Conservation (phyloP, 176 grass and related monocot species). For the Phoenix dactylifera region DNA sequence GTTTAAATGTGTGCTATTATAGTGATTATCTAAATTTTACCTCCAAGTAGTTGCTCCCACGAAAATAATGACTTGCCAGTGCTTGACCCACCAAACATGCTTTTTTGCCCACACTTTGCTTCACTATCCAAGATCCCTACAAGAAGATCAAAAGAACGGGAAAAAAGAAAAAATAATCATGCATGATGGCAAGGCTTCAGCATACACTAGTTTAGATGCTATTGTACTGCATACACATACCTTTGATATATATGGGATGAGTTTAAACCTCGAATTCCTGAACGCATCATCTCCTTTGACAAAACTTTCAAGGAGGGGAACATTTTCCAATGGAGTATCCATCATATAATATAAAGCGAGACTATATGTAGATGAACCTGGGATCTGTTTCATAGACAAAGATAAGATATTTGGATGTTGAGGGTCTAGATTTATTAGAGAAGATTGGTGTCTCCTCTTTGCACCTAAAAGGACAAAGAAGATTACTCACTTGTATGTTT, state of each 20-base stretch:
- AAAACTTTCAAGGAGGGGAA: slow-evolving; percentile 81
- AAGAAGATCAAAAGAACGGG: not conserved
- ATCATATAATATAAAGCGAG: slow-evolving; percentile 98
- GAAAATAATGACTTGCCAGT: slow-evolving; percentile 94
- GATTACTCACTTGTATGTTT: slow-evolving; percentile 71
- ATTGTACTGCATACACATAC: slow-evolving; percentile 11
- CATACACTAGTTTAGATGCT: not conserved
- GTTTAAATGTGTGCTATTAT: not conserved
- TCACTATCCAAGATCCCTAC: slow-evolving; percentile 98
- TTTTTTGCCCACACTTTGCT: slow-evolving; percentile 99
- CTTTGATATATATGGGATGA: slow-evolving; percentile 96
- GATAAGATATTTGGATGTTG: not conserved
- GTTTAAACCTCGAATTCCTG: slow-evolving; percentile 99
- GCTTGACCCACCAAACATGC: slow-evolving; percentile 92
- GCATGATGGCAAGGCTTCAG: too few species aligned
- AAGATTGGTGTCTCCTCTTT: not conserved
- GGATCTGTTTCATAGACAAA: slow-evolving; percentile 34
- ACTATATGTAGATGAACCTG: slow-evolving; percentile 82
- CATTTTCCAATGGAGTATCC: slow-evolving; percentile 77
- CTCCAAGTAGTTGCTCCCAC: slow-evolving; percentile 66
- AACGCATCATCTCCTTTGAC: slow-evolving; percentile 89
- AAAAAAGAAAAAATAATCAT: not conserved
- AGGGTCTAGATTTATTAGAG: too few species aligned
- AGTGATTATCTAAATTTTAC: slow-evolving; percentile 4
- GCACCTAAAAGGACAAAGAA: slow-evolving; percentile 3